Evolutionary conservation across 306 rosid species (phyloP).

Genomic region (Prunus davidiana): DNA sequence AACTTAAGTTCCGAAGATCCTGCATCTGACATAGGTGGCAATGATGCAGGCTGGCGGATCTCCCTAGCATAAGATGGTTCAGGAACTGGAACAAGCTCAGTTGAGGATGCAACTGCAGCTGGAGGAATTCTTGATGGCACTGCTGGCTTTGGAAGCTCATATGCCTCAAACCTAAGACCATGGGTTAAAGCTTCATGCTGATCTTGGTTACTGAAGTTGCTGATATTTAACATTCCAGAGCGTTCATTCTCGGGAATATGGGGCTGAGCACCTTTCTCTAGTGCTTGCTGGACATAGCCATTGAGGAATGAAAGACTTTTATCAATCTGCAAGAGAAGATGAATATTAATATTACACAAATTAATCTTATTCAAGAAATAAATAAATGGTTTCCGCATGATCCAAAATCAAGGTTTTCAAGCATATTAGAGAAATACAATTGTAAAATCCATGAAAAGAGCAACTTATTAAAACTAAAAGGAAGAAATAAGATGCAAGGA

Average conservation of each 20-base stretch:
- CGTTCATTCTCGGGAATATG: constrained; percentile 70
- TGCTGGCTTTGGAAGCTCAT: constrained; percentile 68
- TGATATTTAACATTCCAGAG: constrained; percentile 39
- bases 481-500: not conserved
- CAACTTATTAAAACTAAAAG: not conserved
- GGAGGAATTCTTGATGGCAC: constrained; percentile 41
- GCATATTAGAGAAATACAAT: no score
- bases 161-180: constrained; percentile 37
- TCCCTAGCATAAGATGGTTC: constrained; percentile 63
- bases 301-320: constrained; percentile 65
- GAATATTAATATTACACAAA: not conserved
- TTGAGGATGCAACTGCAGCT: constrained; percentile 40
- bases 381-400: no score
- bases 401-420: not conserved
- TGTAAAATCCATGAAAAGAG: no score
- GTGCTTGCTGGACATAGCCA: constrained; percentile 52
- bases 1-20: constrained; percentile 64
- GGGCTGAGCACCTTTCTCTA: constrained; percentile 76
- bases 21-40: constrained; percentile 46
- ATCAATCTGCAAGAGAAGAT: constrained; percentile 52
- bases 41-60: constrained; percentile 41
- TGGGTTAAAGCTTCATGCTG: constrained; percentile 49
- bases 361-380: not conserved
- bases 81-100: constrained; percentile 64
- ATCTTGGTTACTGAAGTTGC: constrained; percentile 44